A percentile compares a stretch with the other conserved stretches of the same genome.
Evolutionary conservation across 2,329 filamentous ascomycete species (phyloP).

Genomic region (Aspergillus sclerotialis): DNA sequence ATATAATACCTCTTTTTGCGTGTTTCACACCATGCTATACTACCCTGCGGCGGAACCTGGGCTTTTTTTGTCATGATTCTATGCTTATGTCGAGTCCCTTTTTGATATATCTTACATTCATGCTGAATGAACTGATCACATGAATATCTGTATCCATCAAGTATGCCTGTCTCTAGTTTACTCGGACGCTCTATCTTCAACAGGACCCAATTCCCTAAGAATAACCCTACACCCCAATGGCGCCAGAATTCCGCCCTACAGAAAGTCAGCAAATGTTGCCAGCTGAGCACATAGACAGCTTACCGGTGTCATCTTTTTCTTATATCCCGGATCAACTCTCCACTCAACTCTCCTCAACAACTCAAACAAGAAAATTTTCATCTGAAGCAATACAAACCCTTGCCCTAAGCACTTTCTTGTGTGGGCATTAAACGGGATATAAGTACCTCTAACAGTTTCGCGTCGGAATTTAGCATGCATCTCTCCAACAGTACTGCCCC

Average conservation of each 20-base stretch:
- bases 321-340: conserved; percentile 15
- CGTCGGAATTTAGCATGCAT: conserved; percentile 19
- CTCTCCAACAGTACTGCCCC: conserved; percentile 26
- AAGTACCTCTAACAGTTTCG: conserved; percentile 19
- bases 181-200: too few relatives aligned
- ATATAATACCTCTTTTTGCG: too few relatives aligned
- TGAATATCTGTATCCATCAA: too few relatives aligned
- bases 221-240: conserved; percentile 13
- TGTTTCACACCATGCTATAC: too few relatives aligned
- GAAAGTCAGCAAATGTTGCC: conserved; percentile 4
- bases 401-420: conserved; percentile 22
- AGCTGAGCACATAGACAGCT: conserved; percentile 2
- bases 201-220: neutral
- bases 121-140: too few relatives aligned
- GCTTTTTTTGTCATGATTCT: too few relatives aligned
- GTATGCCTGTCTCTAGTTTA: too few relatives aligned
- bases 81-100: too few relatives aligned
- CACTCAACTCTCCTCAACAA: conserved; percentile 13
- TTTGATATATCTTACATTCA: too few relatives aligned
- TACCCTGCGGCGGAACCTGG: too few relatives aligned
- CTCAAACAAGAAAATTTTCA: conserved; percentile 19
- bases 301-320: conserved; percentile 19
- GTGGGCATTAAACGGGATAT: conserved; percentile 25
- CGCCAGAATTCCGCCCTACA: conserved; percentile 18
- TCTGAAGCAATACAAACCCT: conserved; percentile 22